These are phyloP conservation scores for Fusarium nurragi DNA, from an alignment of 2,329 filamentous ascomycete genomes.

Conservation along the genomic window DNA sequence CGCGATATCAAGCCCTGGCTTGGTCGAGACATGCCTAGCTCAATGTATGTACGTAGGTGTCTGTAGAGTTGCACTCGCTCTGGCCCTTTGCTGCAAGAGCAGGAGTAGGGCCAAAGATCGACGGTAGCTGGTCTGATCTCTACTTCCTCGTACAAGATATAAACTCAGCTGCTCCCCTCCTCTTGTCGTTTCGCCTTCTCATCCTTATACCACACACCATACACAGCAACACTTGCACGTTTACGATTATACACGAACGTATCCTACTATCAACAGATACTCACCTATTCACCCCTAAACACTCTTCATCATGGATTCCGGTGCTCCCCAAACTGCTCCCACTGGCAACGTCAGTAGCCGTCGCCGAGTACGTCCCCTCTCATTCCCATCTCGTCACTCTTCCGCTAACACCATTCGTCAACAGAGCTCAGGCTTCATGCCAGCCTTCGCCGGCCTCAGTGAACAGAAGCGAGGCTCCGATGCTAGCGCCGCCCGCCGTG, in stretches of 20 bases:
- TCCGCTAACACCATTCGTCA: neutral
- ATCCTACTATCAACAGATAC: neutral
- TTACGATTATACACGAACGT: neutral
- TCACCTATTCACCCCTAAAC: neutral
- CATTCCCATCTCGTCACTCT: neutral
- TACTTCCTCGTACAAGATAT: slow-evolving; percentile 18
- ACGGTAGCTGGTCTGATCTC: slow-evolving; percentile 23
- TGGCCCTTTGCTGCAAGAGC: slow-evolving; percentile 13
- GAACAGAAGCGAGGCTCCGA: slow-evolving; percentile 60
- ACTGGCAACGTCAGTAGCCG: slow-evolving; percentile 38
- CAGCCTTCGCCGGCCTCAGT: slow-evolving; percentile 60
- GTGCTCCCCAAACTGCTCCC: slow-evolving; percentile 39
- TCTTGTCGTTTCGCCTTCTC: neutral
- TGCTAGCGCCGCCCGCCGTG: slow-evolving; percentile 59
- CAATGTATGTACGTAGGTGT: neutral
- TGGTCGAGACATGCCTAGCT: slow-evolving; percentile 18
- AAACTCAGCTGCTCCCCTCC: slow-evolving; percentile 18
- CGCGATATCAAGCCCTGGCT: slow-evolving; percentile 28
- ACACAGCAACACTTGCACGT: neutral
- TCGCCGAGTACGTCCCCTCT: slow-evolving; percentile 42
- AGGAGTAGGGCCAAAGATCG: slow-evolving; percentile 13
- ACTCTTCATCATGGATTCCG: slow-evolving; percentile 44
- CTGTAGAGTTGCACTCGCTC: slow-evolving; percentile 7
- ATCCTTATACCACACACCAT: neutral
- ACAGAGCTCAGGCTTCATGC: slow-evolving; percentile 59